These are phyloP conservation scores for Trichoderma sp. DNA, from an alignment of 2,329 filamentous ascomycete species.

Conservation along the genomic window DNA sequence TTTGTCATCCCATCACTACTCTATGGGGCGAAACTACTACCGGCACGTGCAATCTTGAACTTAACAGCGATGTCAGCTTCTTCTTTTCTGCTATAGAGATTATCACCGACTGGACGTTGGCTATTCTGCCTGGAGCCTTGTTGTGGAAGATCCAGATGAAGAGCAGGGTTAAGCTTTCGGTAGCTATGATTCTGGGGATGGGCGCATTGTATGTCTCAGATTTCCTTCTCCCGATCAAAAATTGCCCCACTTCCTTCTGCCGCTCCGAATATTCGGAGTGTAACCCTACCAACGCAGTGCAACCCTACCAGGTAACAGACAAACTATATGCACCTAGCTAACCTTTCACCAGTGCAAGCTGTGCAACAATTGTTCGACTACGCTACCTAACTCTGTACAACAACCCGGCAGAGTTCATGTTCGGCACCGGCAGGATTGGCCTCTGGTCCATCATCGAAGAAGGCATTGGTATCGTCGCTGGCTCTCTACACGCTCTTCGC, in stretches of 20 bases:
- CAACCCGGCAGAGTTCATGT: constrained; percentile 17
- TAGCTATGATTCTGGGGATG: constrained; percentile 11
- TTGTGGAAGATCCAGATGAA: constrained; percentile 12
- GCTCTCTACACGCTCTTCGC: constrained; percentile 14
- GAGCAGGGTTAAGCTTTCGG: constrained; percentile 9
- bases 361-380: constrained; percentile 15
- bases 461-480: constrained; percentile 14
- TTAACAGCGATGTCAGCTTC: constrained; percentile 15
- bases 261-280: too few species aligned
- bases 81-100: constrained; percentile 14
- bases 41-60: constrained; percentile 5
- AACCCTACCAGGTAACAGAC: not conserved
- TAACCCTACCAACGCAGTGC: not conserved
- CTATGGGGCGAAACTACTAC: constrained; percentile 12
- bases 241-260: not conserved
- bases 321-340: not conserved
- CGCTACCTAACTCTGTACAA: constrained; percentile 9
- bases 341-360: constrained; percentile 10
- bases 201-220: constrained; percentile 13
- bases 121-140: constrained; percentile 1
- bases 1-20: constrained; percentile 15
- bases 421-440: constrained; percentile 9
- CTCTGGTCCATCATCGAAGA: constrained; percentile 15
- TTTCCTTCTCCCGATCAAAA: not conserved
- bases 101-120: constrained; percentile 7